A percentile compares a stretch with the other conserved stretches of the same genome.
Conservation (phyloP, 2,329 filamentous ascomycete genomes). For the Shiraia sp. region DNA sequence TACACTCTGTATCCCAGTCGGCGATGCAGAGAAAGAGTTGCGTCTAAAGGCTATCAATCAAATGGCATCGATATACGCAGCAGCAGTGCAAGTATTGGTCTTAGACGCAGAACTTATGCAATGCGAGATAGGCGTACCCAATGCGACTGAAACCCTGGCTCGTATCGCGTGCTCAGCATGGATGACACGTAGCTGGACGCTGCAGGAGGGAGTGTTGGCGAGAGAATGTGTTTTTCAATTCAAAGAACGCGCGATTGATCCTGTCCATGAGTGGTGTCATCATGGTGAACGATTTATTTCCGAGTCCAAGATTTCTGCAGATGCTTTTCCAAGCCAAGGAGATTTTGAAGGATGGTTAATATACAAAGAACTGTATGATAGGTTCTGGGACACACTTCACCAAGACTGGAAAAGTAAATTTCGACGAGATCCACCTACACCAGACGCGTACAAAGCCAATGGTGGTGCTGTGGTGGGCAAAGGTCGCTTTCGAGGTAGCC, state of each 20-base stretch:
- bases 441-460: background rate
- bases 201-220: conserved; percentile 15
- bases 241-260: conserved; percentile 3
- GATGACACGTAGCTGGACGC: conserved; percentile 19
- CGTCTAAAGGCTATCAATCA: conserved; percentile 8
- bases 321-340: background rate
- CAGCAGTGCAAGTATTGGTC: conserved; percentile 9
- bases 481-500: background rate
- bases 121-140: background rate
- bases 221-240: conserved; percentile 11
- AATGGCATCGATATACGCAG: conserved; percentile 18
- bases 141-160: conserved; percentile 1
- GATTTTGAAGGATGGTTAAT: background rate
- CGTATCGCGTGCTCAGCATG: conserved; percentile 10
- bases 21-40: background rate
- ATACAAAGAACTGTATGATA: conserved; percentile 4
- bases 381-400: conserved; percentile 5
- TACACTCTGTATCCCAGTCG: conserved; percentile 20
- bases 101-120: conserved; percentile 12
- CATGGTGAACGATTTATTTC: background rate
- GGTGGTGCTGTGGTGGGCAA: background rate
- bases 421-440: conserved; percentile 1
- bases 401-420: conserved; percentile 7
- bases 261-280: conserved; percentile 5
- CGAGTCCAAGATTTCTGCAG: background rate